These are phyloP conservation scores for Pontederia crassipes DNA, from an alignment of 176 grass and related monocot genomes.

Conservation along the genomic window DNA sequence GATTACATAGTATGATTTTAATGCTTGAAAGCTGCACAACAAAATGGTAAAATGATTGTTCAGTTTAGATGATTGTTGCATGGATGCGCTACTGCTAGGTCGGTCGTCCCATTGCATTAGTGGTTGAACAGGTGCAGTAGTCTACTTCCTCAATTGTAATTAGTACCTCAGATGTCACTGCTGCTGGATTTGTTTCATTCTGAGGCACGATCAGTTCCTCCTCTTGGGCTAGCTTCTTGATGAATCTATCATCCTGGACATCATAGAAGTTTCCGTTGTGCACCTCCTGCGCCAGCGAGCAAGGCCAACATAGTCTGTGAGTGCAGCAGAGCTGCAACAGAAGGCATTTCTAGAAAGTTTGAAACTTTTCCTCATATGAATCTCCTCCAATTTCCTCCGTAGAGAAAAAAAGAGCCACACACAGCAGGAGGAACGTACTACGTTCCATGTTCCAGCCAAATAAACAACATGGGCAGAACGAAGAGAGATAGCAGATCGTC, in stretches of 20 bases:
- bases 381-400: conserved; percentile 14
- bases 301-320: conserved; percentile 2
- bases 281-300: conserved; percentile 15
- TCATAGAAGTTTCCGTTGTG: conserved; percentile 1
- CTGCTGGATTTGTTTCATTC: too few relatives aligned
- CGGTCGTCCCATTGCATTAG: too few relatives aligned
- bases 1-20: too few relatives aligned
- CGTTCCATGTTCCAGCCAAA: conserved; percentile 20
- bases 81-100: too few relatives aligned
- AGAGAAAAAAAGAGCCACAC: conserved; percentile 1
- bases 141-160: too few relatives aligned
- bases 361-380: conserved; percentile 8
- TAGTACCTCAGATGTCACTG: too few relatives aligned
- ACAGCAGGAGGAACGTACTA: conserved; percentile 5
- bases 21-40: too few relatives aligned
- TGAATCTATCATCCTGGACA: neutral
- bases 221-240: neutral
- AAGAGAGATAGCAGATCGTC: neutral
- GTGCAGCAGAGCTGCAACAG: neutral
- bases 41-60: too few relatives aligned
- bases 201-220: too few relatives aligned
- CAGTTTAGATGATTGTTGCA: too few relatives aligned
- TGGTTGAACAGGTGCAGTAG: too few relatives aligned
- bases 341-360: neutral
- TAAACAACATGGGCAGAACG: conserved; percentile 13